Percentiles rank a stretch among this genome's conserved stretches.
phyloP scores from a whole-genome alignment of 2,329 filamentous ascomycete genomes.

The Beauveria scarabaeidicola region DNA sequence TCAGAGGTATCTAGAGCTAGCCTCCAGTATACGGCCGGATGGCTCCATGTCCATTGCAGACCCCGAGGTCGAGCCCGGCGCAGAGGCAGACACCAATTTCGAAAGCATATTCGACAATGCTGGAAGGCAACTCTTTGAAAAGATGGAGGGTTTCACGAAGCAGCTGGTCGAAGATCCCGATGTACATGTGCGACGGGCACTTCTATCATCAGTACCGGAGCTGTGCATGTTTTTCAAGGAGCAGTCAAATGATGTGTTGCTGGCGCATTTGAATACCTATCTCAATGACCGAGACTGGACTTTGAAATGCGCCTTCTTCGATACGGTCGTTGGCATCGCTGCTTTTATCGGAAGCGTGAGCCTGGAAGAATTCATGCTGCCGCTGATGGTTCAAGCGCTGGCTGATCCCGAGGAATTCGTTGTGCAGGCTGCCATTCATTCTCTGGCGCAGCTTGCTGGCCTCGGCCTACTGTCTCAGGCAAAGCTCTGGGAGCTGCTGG shows the following conservation, averaged over 20 bases:
- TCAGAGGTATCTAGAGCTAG: constrained; percentile 78
- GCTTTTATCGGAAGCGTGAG: constrained; percentile 82
- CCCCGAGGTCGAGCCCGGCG: constrained; percentile 68
- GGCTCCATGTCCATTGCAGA: constrained; percentile 70
- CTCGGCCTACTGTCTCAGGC: constrained; percentile 78
- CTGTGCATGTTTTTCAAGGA: constrained; percentile 91
- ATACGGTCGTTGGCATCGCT: constrained; percentile 87
- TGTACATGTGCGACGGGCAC: constrained; percentile 78
- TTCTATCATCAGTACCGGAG: constrained; percentile 82
- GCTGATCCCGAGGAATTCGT: constrained; percentile 92
- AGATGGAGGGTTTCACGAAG: constrained; percentile 85
- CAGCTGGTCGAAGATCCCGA: constrained; percentile 80
- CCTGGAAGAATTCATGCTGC: constrained; percentile 89
- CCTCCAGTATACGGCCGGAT: constrained; percentile 77
- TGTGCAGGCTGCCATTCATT: constrained; percentile 80
- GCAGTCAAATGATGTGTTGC: constrained; percentile 90
- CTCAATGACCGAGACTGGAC: constrained; percentile 95
- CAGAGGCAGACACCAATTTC: constrained; percentile 59
- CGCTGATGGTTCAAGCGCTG: constrained; percentile 89
- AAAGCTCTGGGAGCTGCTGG: constrained; percentile 80
- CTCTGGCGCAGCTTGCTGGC: constrained; percentile 78
- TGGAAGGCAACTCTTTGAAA: constrained; percentile 69
- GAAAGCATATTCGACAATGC: constrained; percentile 82
- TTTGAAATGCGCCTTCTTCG: constrained; percentile 92
- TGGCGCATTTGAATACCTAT: constrained; percentile 95